These are phyloP conservation scores for Sarocladium strictum DNA, from an alignment of 2,329 filamentous ascomycete genomes.

Conservation along the genomic window DNA sequence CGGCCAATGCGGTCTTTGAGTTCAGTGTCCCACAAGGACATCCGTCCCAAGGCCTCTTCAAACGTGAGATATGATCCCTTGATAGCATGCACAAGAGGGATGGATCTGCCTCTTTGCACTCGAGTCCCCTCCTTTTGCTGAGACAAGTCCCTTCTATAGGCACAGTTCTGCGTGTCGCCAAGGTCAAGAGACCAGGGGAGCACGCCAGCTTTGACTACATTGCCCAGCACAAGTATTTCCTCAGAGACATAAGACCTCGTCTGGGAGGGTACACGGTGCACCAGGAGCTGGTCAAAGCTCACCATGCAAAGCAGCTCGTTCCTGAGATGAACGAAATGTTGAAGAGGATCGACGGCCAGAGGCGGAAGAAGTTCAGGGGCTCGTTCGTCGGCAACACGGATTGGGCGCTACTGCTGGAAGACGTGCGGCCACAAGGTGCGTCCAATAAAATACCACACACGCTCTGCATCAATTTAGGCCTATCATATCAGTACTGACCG, in stretches of 20 bases:
- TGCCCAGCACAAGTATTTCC: slow-evolving; percentile 30
- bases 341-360: not conserved
- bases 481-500: not conserved
- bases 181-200: slow-evolving; percentile 21
- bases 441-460: too few species aligned
- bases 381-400: slow-evolving; percentile 49
- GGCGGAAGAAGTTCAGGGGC: slow-evolving; percentile 39
- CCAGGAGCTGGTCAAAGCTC: slow-evolving; percentile 32
- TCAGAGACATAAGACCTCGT: slow-evolving; percentile 26
- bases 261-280: slow-evolving; percentile 28
- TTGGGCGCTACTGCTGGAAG: slow-evolving; percentile 65
- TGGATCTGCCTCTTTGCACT: too few species aligned
- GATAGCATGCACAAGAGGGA: too few species aligned
- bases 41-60: slow-evolving; percentile 24
- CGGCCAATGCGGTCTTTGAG: slow-evolving; percentile 70
- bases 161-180: slow-evolving; percentile 33
- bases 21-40: slow-evolving; percentile 36
- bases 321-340: slow-evolving; percentile 48
- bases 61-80: slow-evolving; percentile 22
- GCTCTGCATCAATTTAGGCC: not conserved
- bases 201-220: slow-evolving; percentile 30
- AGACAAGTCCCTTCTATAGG: slow-evolving; percentile 17
- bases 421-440: slow-evolving; percentile 50
- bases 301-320: slow-evolving; percentile 27
- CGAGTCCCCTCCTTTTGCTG: not conserved